These are phyloP conservation scores for Pleurotus sapidus DNA, from an alignment of 768 basidiomycete genomes.

Conservation along the genomic window DNA sequence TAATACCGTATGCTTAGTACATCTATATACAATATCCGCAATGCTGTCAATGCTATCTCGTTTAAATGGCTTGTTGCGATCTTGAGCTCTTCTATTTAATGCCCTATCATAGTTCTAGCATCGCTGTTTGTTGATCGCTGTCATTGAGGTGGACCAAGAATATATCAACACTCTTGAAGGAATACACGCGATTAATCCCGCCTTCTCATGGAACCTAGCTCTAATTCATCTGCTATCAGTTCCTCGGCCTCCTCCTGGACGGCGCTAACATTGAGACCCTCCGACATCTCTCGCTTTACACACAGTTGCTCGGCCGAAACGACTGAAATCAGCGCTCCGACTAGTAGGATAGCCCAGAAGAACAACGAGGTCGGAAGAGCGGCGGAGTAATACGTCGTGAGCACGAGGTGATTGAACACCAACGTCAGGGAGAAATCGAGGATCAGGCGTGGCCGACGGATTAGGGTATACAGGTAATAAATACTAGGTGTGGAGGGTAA, in stretches of 20 bases:
- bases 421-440: slow-evolving; percentile 94
- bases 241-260: slow-evolving; percentile 54
- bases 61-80: not conserved
- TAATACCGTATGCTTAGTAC: slow-evolving; percentile 20
- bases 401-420: slow-evolving; percentile 85
- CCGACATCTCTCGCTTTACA: slow-evolving; percentile 85
- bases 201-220: slow-evolving; percentile 44
- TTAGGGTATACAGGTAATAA: slow-evolving; percentile 80
- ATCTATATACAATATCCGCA: not conserved
- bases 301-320: slow-evolving; percentile 89
- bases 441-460: slow-evolving; percentile 90
- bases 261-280: slow-evolving; percentile 63
- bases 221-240: slow-evolving; percentile 56
- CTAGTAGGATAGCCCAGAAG: slow-evolving; percentile 84
- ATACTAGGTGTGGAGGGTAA: slow-evolving; percentile 34
- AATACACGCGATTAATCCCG: slow-evolving; percentile 28
- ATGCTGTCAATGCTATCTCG: not conserved
- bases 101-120: too few relatives aligned
- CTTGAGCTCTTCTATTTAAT: not conserved
- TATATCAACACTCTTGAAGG: not conserved
- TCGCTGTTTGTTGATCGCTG: too few relatives aligned
- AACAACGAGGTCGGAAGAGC: slow-evolving; percentile 85
- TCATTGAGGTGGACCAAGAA: too few relatives aligned
- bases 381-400: slow-evolving; percentile 90
- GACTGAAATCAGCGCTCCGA: slow-evolving; percentile 70